A percentile compares a stretch with the other conserved stretches of the same genome.
These are phyloP conservation scores for Sclerotinia sclerotiorum DNA, from an alignment of 2,329 filamentous ascomycete species.

Conservation along the genomic window DNA sequence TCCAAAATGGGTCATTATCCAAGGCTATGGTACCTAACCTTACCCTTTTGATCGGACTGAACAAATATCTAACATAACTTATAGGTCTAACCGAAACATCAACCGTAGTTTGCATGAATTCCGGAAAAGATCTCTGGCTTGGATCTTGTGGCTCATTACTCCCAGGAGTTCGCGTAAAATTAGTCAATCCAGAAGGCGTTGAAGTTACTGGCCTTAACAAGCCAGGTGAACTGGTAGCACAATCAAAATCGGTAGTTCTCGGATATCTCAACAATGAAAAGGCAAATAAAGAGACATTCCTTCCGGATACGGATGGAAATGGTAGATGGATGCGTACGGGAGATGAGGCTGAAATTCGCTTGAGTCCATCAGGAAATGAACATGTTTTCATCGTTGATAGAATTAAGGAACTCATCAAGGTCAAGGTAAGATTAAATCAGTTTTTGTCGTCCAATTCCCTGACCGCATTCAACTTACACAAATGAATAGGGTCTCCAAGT, in stretches of 20 bases:
- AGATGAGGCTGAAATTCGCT: slow-evolving; percentile 73
- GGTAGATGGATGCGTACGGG: slow-evolving; percentile 74
- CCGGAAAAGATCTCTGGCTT: slow-evolving; percentile 62
- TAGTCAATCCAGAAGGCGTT: slow-evolving; percentile 65
- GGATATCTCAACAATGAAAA: slow-evolving; percentile 87
- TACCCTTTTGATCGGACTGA: neutral
- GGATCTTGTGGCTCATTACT: slow-evolving; percentile 72
- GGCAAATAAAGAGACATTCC: slow-evolving; percentile 77
- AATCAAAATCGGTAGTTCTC: slow-evolving; percentile 72
- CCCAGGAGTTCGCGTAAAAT: slow-evolving; percentile 62
- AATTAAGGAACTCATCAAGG: slow-evolving; percentile 76
- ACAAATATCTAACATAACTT: slow-evolving; percentile 2
- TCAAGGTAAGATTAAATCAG: slow-evolving; percentile 55
- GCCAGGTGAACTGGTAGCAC: slow-evolving; percentile 78
- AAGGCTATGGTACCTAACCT: slow-evolving; percentile 63
- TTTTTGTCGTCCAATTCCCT: neutral
- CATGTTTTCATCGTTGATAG: slow-evolving; percentile 85
- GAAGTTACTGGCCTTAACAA: slow-evolving; percentile 67
- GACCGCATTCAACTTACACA: neutral
- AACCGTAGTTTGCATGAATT: slow-evolving; percentile 65
- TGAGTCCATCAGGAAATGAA: slow-evolving; percentile 65
- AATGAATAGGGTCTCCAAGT: slow-evolving; percentile 66
- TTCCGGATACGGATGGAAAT: slow-evolving; percentile 59
- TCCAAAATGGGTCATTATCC: slow-evolving; percentile 63
- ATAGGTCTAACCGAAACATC: slow-evolving; percentile 73